Base-by-base conservation (phyloP, 345 rosid species). In the Citrus reticulata region DNA sequence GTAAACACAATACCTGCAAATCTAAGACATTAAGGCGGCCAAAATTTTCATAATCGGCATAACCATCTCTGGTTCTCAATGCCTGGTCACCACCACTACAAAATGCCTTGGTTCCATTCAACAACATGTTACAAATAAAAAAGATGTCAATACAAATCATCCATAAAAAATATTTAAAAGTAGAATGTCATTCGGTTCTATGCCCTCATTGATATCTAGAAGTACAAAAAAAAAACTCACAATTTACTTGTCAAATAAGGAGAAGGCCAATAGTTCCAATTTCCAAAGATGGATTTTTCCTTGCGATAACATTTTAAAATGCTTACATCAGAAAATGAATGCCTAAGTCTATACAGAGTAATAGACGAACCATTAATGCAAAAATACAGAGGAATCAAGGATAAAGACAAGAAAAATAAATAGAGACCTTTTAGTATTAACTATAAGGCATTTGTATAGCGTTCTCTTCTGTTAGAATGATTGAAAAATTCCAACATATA, bases 41-140 rank as follows among this genome's bases (percentile, higher is more conserved):
- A 72, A 88, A 83, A 80, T 90, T 87, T 17, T 87, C 83, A 14
- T 87, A 80, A 85, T 93, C 98, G 81, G 97, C 95, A 82, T 93
- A 93, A 61, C 98, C 98, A 37, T 88, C 91, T 68, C 80, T 73
- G 8, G 89, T 90, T 88, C 93, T 86, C 87, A 96, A 58, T 2
- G 92, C 86, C 83, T 92, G 99, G 78, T 96, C 98, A 37, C 99
- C 98, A 19, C 99, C 95, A 68, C 98, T 92, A 69, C 98, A 92
- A 85, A 93, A 93, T 61, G 99, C 99, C 71, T 90, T 81, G 40
- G 92, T 93, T 82, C 99, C 98, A 98, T 95, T 62, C 58, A 81
- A 19, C 71, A 80, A 39, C 37, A 77, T 70, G 57, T 77, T 16
- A 37, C 60, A 61, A 66, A 79, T 24, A 80, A 68, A 70, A 81